Conservation (phyloP, 2,329 filamentous ascomycete genomes). For the Phoma herbarum region DNA sequence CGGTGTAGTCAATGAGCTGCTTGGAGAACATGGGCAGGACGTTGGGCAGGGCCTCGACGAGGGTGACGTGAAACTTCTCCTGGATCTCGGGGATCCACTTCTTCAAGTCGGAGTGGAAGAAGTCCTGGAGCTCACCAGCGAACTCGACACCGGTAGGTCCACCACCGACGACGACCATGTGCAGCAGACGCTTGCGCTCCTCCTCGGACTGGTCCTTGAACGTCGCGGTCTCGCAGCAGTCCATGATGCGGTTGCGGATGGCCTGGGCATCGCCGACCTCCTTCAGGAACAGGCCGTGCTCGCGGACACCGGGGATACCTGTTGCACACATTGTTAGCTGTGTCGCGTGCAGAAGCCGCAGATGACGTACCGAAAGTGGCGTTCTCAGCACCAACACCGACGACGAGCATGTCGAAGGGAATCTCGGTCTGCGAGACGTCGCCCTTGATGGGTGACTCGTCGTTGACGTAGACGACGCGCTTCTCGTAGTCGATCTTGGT, state of each 20-base stretch:
- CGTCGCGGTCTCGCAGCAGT: conserved; percentile 96
- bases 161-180: conserved; percentile 90
- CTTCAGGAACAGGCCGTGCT: conserved; percentile 98
- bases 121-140: conserved; percentile 96
- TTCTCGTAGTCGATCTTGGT: conserved; percentile 93
- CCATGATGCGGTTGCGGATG: conserved; percentile 99
- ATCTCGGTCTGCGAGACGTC: conserved; percentile 84
- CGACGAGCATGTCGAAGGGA: conserved; percentile 96
- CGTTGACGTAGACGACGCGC: conserved; percentile 87
- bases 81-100: conserved; percentile 97
- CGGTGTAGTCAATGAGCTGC: conserved; percentile 98
- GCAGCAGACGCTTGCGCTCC: conserved; percentile 91
- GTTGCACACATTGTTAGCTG: conserved; percentile 29
- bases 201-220: conserved; percentile 94
- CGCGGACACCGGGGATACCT: conserved; percentile 89
- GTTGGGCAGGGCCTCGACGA: conserved; percentile 96
- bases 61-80: conserved; percentile 94
- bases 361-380: conserved; percentile 81
- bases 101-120: conserved; percentile 97
- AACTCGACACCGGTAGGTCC: conserved; percentile 98
- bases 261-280: conserved; percentile 95
- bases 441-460: conserved; percentile 93
- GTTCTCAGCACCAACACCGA: conserved; percentile 97
- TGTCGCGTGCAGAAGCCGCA: background rate
- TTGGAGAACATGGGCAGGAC: conserved; percentile 98